phyloP scores from a whole-genome alignment of 345 rosid species.

The Arabidopsis suecica region DNA sequence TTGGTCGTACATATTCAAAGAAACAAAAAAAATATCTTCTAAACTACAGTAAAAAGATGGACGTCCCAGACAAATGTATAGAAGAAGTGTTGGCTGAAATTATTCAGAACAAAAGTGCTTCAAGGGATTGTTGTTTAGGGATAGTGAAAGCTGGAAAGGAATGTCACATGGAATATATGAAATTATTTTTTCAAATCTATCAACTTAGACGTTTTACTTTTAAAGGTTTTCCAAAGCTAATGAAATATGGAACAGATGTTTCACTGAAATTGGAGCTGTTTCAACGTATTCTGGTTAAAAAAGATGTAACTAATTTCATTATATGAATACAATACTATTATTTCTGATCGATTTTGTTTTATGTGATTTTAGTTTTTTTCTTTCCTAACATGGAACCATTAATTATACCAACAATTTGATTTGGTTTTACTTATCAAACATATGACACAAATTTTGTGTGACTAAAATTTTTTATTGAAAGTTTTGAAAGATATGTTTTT shows the following conservation, averaged over 20 bases:
- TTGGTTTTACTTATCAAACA: no score
- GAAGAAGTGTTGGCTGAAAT: neutral
- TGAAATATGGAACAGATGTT: slow-evolving; percentile 14
- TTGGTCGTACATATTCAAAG: neutral
- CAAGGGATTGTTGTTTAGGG: slow-evolving; percentile 4
- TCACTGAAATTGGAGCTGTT: neutral
- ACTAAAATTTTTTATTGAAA: no score
- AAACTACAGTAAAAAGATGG: no score
- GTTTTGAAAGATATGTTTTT: no score
- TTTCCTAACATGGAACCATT: no score
- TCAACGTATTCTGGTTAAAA: slow-evolving; percentile 14
- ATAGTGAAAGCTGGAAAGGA: slow-evolving; percentile 20
- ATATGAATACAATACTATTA: no score
- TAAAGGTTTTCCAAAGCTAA: neutral
- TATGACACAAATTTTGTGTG: no score
- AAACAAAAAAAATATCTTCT: neutral
- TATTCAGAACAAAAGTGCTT: neutral
- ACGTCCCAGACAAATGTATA: neutral
- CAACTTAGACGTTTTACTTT: neutral
- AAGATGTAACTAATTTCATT: neutral
- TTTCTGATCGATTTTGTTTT: no score
- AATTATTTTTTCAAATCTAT: neutral
- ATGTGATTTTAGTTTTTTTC: no score
- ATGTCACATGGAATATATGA: neutral
- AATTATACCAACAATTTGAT: no score